Evolutionary conservation across 1,284 basidiomycete species (phyloP).

Genomic region (Moniliophthora roreri): DNA sequence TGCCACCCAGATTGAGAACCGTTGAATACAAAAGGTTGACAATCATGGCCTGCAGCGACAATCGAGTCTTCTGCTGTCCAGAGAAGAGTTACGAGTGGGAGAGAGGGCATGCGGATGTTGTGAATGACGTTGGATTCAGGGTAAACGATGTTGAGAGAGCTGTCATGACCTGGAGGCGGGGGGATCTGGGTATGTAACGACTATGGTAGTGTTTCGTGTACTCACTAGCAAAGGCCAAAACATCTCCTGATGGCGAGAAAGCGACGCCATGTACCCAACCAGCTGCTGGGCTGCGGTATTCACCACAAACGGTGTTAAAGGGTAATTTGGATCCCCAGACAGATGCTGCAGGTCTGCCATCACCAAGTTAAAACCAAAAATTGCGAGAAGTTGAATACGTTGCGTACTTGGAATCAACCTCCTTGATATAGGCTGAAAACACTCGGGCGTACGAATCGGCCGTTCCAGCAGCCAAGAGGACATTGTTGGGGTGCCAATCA

Average conservation of each 20-base stretch:
- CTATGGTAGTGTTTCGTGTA: neutral
- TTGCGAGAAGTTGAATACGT: neutral
- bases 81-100: conserved; percentile 81
- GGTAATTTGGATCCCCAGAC: conserved; percentile 98
- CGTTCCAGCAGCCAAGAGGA: conserved; percentile 91
- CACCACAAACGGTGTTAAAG: conserved; percentile 97
- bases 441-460: conserved; percentile 97
- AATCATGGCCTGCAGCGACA: conserved; percentile 96
- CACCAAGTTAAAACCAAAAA: conserved; percentile 1
- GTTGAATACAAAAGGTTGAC: conserved; percentile 88
- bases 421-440: conserved; percentile 99
- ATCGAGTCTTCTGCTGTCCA: conserved; percentile 84
- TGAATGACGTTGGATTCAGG: conserved; percentile 71
- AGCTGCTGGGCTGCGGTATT: conserved; percentile 84
- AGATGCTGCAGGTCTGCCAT: conserved; percentile 75
- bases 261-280: conserved; percentile 98
- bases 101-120: conserved; percentile 71
- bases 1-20: conserved; percentile 77
- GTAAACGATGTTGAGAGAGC: conserved; percentile 87
- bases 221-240: conserved; percentile 87
- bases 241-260: conserved; percentile 94
- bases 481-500: conserved; percentile 98
- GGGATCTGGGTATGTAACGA: conserved; percentile 4
- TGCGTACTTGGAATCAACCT: conserved; percentile 87
- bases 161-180: conserved; percentile 78